These are phyloP conservation scores for Alternaria viburni DNA, from an alignment of 2,329 filamentous ascomycete species.

Conservation along the genomic window DNA sequence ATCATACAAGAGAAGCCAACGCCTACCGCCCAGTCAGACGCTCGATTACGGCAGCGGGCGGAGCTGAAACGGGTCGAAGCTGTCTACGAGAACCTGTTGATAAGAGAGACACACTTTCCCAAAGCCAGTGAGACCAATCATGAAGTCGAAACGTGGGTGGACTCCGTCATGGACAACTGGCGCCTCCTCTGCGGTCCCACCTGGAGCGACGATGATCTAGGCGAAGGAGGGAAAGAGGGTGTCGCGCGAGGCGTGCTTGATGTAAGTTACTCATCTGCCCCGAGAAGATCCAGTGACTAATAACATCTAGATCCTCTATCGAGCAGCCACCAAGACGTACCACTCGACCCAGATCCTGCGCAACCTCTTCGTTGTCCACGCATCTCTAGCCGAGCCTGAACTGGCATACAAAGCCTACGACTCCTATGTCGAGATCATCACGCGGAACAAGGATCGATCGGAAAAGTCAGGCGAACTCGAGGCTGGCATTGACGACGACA, in stretches of 20 bases:
- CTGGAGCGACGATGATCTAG: conserved; percentile 83
- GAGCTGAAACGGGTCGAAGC: conserved; percentile 82
- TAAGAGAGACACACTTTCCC: conserved; percentile 83
- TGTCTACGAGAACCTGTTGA: conserved; percentile 78
- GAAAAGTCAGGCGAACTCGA: conserved; percentile 75
- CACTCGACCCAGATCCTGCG: conserved; percentile 90
- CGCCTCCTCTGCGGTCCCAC: conserved; percentile 75
- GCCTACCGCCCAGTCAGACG: conserved; percentile 28
- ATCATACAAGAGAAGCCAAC: conserved; percentile 30
- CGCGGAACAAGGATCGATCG: conserved; percentile 81
- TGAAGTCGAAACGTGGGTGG: conserved; percentile 82
- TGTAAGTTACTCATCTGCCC: conserved; percentile 41
- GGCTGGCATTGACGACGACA: conserved; percentile 77
- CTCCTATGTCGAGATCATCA: conserved; percentile 88
- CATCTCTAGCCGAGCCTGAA: conserved; percentile 88
- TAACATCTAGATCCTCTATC: conserved; percentile 73
- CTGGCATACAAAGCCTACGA: conserved; percentile 89
- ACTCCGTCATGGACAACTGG: conserved; percentile 86
- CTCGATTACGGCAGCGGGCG: conserved; percentile 62
- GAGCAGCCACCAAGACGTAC: conserved; percentile 89
- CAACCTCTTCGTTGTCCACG: conserved; percentile 85
- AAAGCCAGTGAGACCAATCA: conserved; percentile 78
- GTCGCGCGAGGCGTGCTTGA: conserved; percentile 79
- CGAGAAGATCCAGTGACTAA: not conserved
- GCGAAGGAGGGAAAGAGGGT: conserved; percentile 77